phyloP scores from a whole-genome alignment of 352 stramenopile species.

The Phytophthora sansomeana region DNA sequence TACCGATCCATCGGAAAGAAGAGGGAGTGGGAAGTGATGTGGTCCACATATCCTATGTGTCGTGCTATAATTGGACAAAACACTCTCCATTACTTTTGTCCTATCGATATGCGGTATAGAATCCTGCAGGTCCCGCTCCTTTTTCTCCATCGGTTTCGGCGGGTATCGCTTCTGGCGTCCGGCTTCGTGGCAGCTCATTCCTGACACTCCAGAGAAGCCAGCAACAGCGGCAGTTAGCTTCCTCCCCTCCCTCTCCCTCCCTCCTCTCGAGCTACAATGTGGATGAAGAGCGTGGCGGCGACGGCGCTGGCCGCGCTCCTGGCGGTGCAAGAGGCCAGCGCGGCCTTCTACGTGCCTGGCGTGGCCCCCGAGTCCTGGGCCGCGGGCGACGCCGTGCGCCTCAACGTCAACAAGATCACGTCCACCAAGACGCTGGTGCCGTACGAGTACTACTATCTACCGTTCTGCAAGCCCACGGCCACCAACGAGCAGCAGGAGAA shows the following conservation, averaged over 20 bases:
- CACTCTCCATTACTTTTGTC: constrained; percentile 16
- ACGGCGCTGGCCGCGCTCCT: constrained; percentile 36
- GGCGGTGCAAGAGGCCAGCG: constrained; percentile 30
- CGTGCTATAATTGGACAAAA: constrained; percentile 17
- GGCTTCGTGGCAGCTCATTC: constrained; percentile 35
- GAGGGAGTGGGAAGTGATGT: not conserved
- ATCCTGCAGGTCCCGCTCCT: constrained; percentile 2
- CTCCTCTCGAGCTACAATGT: constrained; percentile 31
- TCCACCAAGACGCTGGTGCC: constrained; percentile 98
- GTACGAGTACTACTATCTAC: constrained; percentile 99
- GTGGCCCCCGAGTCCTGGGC: constrained; percentile 87
- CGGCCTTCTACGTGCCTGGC: constrained; percentile 87
- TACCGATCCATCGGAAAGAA: no score
- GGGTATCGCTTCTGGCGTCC: constrained; percentile 17
- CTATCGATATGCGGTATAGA: constrained; percentile 17
- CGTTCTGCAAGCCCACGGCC: constrained; percentile 88
- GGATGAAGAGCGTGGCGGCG: constrained; percentile 42
- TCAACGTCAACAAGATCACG: constrained; percentile 99
- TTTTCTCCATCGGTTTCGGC: constrained; percentile 8
- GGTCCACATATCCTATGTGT: constrained; percentile 10
- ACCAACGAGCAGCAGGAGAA: constrained; percentile 92
- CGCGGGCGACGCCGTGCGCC: constrained; percentile 84
- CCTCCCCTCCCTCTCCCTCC: constrained; percentile 2
- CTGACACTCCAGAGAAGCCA: constrained; percentile 26
- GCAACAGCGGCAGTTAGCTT: constrained; percentile 16